Evolutionary conservation across 371 early-diverging fungal genomes (phyloP), one percentile per base, ranked within the genome.

Genomic region (Lichtheimia ornata): DNA sequence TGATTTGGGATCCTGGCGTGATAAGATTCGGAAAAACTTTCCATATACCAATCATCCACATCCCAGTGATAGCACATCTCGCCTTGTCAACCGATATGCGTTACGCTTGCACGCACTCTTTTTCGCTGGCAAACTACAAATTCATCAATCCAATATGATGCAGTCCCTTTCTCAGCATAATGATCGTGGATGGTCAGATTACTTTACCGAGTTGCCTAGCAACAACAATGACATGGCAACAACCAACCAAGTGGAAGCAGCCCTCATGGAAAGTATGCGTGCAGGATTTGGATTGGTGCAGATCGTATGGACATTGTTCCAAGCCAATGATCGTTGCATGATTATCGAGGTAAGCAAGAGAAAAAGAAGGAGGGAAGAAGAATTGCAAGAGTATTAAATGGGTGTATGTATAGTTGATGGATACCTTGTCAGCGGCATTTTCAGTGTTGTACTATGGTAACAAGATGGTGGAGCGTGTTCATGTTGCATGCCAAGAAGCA

Each of bases 361-460:
- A 5, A 5, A 40, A 54, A 41, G 5, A 18, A 47, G 20, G 56
- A 49, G n/a, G n/a, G 25, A 7, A 24, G 11, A 50, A 18, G 22
- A 22, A 22, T 22, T 22, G 22, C 3, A 12, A 51, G 11, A 17
- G 25, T 13, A 24, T 56, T 18, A 43, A 30, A 15, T 47, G 18
- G 50, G 1, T 53, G 5, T 57, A 1, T 53, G 5, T 57, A 1
- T 18, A 65, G 67, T 18, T 67, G 56, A 55, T 65, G 42, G 66
- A 73, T 54, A 63, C 57, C 0, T 35, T 73, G 9, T 67, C 70
- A 2, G 58, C 61, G 6, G 74, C 70, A 5, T 67, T 61, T 24
- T 66, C 74, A 4, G 53, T 70, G 2, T 61, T 73, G 12, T 73
- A 73, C 41, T 73, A 69, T 63, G 70, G 74, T 11, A 63, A 63